Base-by-base conservation (phyloP, 176 grass and related monocot species). In the Eremochloa ophiuroides region DNA sequence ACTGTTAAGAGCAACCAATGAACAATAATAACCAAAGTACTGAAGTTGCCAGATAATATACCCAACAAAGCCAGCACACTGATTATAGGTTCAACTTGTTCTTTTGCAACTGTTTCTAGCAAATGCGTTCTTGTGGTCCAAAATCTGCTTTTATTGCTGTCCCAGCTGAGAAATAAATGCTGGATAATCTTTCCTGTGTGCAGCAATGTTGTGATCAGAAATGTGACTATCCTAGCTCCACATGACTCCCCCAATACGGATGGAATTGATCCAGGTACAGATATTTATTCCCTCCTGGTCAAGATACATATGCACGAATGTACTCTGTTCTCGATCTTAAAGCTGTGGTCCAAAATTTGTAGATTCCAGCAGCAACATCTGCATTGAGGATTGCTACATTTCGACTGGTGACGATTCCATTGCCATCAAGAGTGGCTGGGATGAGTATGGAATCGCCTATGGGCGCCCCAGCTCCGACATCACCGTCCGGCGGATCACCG, bases 221-320 rank as follows among this genome's bases (percentile, higher is more conserved):
- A 87, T 70, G 84, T 98, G 65, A 98, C 93, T 47, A 27, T 95
- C 46, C 74, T 98, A 59, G 96, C 96, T 84, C 96, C 96, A 62
- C 64, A 93, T 70, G 96, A 98, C 79, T 98, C 92, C 13, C 93
- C 93, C 34, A 95, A 98, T 46, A 98, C 96, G 8, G 96, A 98
- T 67, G 96, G 92, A 68, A 82, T 98, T 20, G 96, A 98, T 93
- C 92, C 96, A 77, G 96, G 93, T 95, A 87, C 41, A 25, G 33
- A 46, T 74, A 35, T 73, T 73, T 87, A 69, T 85, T 74, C 48
- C 76, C 18, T 40, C 50, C 61, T 66, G 4, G 10, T 34, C 15
- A 76, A 76, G 80, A 63, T 56, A 69, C 42, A 3, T 10, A 80
- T 76, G 51, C 14, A 63, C 79, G 41, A 81, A 65, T 38, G 16